Conservation (phyloP, 345 rosid species). For the Salix exigua region DNA sequence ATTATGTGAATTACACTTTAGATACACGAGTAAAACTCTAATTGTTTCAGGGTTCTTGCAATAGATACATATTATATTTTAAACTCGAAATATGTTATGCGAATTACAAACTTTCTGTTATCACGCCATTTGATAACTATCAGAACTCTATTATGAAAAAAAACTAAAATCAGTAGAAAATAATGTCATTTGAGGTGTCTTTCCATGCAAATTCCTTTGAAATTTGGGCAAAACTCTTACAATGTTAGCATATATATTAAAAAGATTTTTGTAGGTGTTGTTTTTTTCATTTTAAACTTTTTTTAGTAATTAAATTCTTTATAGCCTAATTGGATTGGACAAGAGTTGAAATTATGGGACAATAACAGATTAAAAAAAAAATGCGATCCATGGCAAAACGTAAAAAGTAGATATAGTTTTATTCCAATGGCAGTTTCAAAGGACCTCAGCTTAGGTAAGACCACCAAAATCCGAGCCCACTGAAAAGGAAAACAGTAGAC, state of each 20-base stretch:
- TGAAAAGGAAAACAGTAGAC: background rate
- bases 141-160: background rate
- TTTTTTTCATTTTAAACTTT: too few relatives aligned
- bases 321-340: too few relatives aligned
- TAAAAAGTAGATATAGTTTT: too few relatives aligned
- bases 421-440: background rate
- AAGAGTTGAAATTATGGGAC: too few relatives aligned
- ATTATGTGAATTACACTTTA: fast-evolving
- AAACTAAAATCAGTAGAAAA: background rate
- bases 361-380: too few relatives aligned
- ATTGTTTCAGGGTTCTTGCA: too few relatives aligned
- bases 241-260: background rate
- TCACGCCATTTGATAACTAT: background rate
- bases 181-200: background rate
- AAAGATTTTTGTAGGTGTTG: too few relatives aligned
- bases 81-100: too few relatives aligned
- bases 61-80: too few relatives aligned
- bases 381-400: fast-evolving
- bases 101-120: fast-evolving
- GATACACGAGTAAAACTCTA: fast-evolving
- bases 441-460: background rate
- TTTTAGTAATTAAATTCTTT: too few relatives aligned
- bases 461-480: background rate
- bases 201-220: background rate
- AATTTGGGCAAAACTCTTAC: background rate